These are phyloP conservation scores for Blastocladiella britannica DNA, from an alignment of 192 early-diverging fungal genomes.

Conservation along the genomic window DNA sequence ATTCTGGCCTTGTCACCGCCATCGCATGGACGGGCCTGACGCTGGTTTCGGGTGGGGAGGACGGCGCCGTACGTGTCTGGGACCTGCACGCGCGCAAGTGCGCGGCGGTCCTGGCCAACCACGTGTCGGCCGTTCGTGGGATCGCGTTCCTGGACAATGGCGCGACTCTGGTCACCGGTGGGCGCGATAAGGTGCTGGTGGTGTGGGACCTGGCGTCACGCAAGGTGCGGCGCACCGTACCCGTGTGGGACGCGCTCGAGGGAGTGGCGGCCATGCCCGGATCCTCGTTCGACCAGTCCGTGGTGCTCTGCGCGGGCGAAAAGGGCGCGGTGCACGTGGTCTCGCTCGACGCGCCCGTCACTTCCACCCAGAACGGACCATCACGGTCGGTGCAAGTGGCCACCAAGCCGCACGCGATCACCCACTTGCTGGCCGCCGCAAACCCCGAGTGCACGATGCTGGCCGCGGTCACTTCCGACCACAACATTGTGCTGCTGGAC, in stretches of 20 bases:
- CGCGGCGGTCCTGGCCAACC: conserved; percentile 50
- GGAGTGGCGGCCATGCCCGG: too few relatives aligned
- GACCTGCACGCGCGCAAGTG: conserved; percentile 57
- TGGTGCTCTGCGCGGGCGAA: too few relatives aligned
- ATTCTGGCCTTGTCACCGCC: conserved; percentile 62
- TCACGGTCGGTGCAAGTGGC: conserved; percentile 51
- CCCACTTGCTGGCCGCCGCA: conserved; percentile 29
- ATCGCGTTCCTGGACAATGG: conserved; percentile 60
- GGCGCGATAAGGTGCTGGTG: conserved; percentile 76
- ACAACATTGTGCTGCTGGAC: conserved; percentile 68
- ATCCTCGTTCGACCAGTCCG: too few relatives aligned
- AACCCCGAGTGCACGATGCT: conserved; percentile 13
- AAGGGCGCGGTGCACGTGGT: too few relatives aligned
- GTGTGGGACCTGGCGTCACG: conserved; percentile 59
- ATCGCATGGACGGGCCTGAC: conserved; percentile 54
- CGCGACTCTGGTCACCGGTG: conserved; percentile 50
- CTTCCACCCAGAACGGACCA: too few relatives aligned
- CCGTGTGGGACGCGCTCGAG: conserved; percentile 77
- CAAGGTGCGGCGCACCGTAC: conserved; percentile 53
- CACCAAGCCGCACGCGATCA: conserved; percentile 52
- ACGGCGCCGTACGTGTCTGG: conserved; percentile 80
- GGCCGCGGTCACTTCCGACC: conserved; percentile 65
- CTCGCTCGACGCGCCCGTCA: too few relatives aligned
- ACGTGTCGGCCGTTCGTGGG: conserved; percentile 78
- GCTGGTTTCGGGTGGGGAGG: conserved; percentile 74